A percentile compares a stretch with the other conserved stretches of the same genome.
phyloP scores from a whole-genome alignment of 208 protist species.

The Leishmania turanica region DNA sequence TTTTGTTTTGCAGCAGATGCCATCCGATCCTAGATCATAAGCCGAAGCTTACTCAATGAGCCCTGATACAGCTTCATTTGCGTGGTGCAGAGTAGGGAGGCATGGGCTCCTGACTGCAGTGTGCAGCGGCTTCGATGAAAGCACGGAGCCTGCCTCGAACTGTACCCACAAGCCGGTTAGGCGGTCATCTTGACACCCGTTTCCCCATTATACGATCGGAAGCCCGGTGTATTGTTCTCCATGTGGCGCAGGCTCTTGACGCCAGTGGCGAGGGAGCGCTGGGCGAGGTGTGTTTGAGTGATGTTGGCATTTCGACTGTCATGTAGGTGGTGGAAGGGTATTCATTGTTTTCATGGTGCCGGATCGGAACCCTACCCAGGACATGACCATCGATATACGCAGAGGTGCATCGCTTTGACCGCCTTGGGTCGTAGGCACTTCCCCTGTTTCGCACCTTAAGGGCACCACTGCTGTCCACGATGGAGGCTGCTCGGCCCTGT shows the following conservation, averaged over 20 bases:
- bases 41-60: too few relatives aligned
- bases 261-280: neutral
- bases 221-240: too few relatives aligned
- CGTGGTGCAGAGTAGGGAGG: too few relatives aligned
- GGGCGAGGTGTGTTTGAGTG: neutral
- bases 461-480: too few relatives aligned
- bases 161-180: neutral
- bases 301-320: neutral
- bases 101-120: too few relatives aligned
- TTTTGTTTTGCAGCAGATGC: too few relatives aligned
- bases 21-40: too few relatives aligned
- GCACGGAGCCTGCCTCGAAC: neutral
- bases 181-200: rapidly evolving
- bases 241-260: neutral
- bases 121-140: too few relatives aligned
- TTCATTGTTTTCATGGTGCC: neutral
- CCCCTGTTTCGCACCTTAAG: neutral
- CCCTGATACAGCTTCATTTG: too few relatives aligned
- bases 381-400: too few relatives aligned
- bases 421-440: neutral
- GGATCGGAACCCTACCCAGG: neutral
- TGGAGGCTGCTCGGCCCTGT: too few relatives aligned
- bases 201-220: neutral
- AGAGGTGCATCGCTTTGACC: too few relatives aligned
- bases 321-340: neutral